Evolutionary conservation across 2,329 filamentous ascomycete species (phyloP), one percentile per base, ranked within the genome.

Genomic region (Trematosphaeria pertusa): DNA sequence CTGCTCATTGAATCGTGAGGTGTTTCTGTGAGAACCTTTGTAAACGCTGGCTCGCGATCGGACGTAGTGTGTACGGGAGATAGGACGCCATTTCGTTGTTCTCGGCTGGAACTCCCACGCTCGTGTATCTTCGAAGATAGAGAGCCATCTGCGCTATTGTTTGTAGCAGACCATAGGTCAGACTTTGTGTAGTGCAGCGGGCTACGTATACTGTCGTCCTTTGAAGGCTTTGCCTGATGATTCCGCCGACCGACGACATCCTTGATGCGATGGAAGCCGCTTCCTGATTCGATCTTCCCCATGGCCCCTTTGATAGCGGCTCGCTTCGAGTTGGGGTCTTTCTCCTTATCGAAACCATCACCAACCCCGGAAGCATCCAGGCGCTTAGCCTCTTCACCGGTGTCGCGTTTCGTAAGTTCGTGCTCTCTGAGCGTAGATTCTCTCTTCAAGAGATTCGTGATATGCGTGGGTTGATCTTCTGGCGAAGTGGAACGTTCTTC

Each of bases 241-340:
- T 67, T 69, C 17, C 74, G 71, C 26, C 76, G 64, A 24, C 89
- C 89, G 26, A 96, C 88, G 2, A 86, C 90, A 65, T 93, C 91
- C 64, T 92, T 92, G 68, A 97, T 91, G 26, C 89, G 86, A 1
- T 88, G 89, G 45, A 96, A 81, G 0, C 91, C 91, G 45, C 87
- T 91, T 36, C 88, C 86, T 35, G 91, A 89, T 70, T 95, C 91
- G 52, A 83, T 88, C 56, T 88, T 87, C 4, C 84, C 89, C 2
- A 87, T 87, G 12, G 94, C 89, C 50, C 86, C 88, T 68, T 89
- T 94, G 70, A 92, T 88, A 12, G 91, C 81, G 0, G 83, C 82
- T 24, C 67, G 58, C 56, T 81, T 86, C 21, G 86, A 82, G 18
- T 84, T 68, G 17, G 79, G 73, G 12, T 82, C 80, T 53, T 84